Base-by-base conservation (phyloP, 164 flowering plant genomes). In the Stephania yunnanensis region DNA sequence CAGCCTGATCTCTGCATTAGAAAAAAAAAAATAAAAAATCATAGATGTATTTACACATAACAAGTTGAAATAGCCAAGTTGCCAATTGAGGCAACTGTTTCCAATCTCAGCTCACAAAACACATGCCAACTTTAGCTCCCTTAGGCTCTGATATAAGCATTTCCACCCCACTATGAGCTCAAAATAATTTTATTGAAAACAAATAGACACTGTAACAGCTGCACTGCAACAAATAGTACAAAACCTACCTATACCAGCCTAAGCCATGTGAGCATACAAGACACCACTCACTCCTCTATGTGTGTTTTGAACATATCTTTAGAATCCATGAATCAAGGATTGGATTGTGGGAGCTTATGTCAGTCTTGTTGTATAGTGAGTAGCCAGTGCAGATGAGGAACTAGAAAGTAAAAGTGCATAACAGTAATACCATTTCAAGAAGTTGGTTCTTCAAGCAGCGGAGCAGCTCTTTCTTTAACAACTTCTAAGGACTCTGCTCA, bases 201-300 rank as follows among this genome's bases (percentile, higher is more conserved):
- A 50, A 22, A 42, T 25, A 42, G 71, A 69, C 70, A 68, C 19
- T 53, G 13, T 20, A 61, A 61, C 66, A 69, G 11, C 70, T 25
- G 12, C 44, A 44, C 71, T 36, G 71, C 25, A 69, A 31, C 48
- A 69, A 36, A 69, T 22, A 69, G 71, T 69, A 69, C 71, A 69
- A 68, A 42, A 20, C 46, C 71, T 44, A 69, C 71, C 19, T 19
- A 69, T 8, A 42, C 71, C 46, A 44, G 22, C 20, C 48, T 42
- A 69, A 69, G 46, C 71, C 71, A 44, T 69, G 71, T 69, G 50
- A 69, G 50, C 10, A 13, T 42, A 44, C 71, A 36, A 42, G 36
- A 42, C 19, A 69, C 6, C 46, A 67, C 69, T 25, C 55, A 7
- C 55, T 10, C 11, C 55, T 50, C 55, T 5, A 6, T 42, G 12